phyloP scores from a whole-genome alignment of 352 stramenopile genomes.

The Plasmopara viticola region DNA sequence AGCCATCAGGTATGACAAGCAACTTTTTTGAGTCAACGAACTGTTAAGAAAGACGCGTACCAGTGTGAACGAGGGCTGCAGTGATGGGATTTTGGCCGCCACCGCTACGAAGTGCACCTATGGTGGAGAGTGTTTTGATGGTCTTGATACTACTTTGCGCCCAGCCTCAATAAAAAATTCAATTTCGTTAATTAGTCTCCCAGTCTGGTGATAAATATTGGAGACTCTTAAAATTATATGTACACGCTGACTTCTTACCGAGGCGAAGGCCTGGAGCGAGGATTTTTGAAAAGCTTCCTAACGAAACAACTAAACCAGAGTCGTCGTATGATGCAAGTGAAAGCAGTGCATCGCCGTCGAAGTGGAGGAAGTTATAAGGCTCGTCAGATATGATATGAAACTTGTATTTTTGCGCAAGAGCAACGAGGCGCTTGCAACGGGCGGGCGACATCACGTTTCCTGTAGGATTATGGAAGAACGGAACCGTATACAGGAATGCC shows the following conservation, averaged over 20 bases:
- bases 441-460: constrained; percentile 63
- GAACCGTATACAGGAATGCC: constrained; percentile 90
- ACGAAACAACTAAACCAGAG: constrained; percentile 63
- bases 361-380: constrained; percentile 91
- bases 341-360: constrained; percentile 40
- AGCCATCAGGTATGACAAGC: constrained; percentile 5
- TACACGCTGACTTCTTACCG: constrained; percentile 34
- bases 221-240: neutral
- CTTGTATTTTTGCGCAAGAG: constrained; percentile 70
- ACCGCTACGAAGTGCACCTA: constrained; percentile 82
- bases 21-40: neutral
- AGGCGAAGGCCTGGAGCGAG: constrained; percentile 85
- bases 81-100: constrained; percentile 90
- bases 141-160: constrained; percentile 50
- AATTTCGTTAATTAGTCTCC: too few species aligned
- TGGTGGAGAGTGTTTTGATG: constrained; percentile 47
- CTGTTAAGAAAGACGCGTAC: constrained; percentile 23
- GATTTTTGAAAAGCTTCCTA: constrained; percentile 95
- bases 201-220: too few species aligned
- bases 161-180: constrained; percentile 34
- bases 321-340: constrained; percentile 64
- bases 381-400: constrained; percentile 90
- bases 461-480: constrained; percentile 92
- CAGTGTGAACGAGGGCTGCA: constrained; percentile 69
- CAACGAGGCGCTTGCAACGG: constrained; percentile 64